A percentile compares a stretch with the other conserved stretches of the same genome.
Evolutionary conservation across 805 yeast species (phyloP).

Genomic region (Saccharomycodes ludwigii): DNA sequence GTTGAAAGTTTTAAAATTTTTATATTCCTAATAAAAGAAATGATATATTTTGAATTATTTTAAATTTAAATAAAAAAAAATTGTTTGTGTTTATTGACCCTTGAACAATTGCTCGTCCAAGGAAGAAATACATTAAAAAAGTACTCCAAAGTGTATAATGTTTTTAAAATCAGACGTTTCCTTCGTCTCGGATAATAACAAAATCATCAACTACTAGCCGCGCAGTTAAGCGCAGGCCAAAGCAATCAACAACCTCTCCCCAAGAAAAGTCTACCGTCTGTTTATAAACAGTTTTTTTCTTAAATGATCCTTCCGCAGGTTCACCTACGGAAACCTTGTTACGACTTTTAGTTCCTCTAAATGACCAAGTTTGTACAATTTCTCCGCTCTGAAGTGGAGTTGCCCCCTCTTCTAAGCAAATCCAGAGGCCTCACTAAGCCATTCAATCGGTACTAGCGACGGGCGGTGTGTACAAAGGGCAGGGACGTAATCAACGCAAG

Average conservation of each 20-base stretch:
- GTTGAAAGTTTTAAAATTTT: slow-evolving; percentile 27
- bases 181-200: slow-evolving; percentile 13
- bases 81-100: slow-evolving; percentile 13
- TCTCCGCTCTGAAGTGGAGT: slow-evolving; percentile 26
- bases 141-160: slow-evolving; percentile 15
- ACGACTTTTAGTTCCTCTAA: slow-evolving; percentile 34
- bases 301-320: slow-evolving; percentile 29
- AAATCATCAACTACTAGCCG: slow-evolving; percentile 10
- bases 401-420: slow-evolving; percentile 26
- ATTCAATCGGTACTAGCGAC: slow-evolving; percentile 35
- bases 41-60: slow-evolving; percentile 8
- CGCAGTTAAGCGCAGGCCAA: slow-evolving; percentile 22
- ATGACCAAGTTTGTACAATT: slow-evolving; percentile 32
- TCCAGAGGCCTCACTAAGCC: slow-evolving; percentile 32
- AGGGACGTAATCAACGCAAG: slow-evolving; percentile 35
- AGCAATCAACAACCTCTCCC: slow-evolving; percentile 1
- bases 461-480: slow-evolving; percentile 33
- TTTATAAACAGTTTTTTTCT: slow-evolving; percentile 11
- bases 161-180: slow-evolving; percentile 31
- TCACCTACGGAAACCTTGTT: slow-evolving; percentile 33
- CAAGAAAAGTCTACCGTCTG: slow-evolving; percentile 2
- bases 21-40: slow-evolving; percentile 10
- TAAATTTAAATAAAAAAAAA: slow-evolving; percentile 8
- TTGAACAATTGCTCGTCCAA: slow-evolving; percentile 10
- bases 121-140: slow-evolving; percentile 10